These are phyloP conservation scores for Ogataea pini DNA, from an alignment of 805 yeast genomes.

Conservation along the genomic window DNA sequence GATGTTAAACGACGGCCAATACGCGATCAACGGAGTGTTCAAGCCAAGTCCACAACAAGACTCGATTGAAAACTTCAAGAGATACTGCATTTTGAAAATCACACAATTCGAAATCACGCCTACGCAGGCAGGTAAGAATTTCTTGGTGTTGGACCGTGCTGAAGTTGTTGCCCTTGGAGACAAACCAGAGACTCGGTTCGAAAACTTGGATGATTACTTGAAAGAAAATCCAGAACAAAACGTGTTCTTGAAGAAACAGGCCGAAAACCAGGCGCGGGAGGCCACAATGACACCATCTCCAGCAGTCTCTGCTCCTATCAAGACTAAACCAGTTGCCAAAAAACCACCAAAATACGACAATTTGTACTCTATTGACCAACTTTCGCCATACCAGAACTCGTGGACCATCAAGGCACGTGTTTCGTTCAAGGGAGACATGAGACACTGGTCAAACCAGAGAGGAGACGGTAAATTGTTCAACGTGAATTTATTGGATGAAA, in stretches of 20 bases:
- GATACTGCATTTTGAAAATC: constrained; percentile 27
- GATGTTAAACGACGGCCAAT: constrained; percentile 54
- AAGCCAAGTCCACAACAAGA: constrained; percentile 44
- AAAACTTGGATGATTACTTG: constrained; percentile 55
- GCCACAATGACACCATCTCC: constrained; percentile 21
- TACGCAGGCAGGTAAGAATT: constrained; percentile 30
- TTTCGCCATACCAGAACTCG: constrained; percentile 85
- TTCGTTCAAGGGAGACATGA: constrained; percentile 80
- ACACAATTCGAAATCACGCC: constrained; percentile 27
- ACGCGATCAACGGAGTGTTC: constrained; percentile 51
- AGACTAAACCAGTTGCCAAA: constrained; percentile 20
- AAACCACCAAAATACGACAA: constrained; percentile 36
- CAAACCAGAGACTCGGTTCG: constrained; percentile 27
- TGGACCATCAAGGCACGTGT: constrained; percentile 96
- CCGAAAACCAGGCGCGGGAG: constrained; percentile 11
- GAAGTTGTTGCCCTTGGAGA: constrained; percentile 38
- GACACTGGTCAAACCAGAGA: constrained; percentile 81
- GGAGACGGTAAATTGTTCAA: constrained; percentile 92
- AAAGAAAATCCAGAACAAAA: constrained; percentile 59
- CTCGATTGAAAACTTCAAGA: constrained; percentile 30
- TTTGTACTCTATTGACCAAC: constrained; percentile 75
- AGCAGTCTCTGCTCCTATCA: constrained; percentile 15
- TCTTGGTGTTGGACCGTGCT: constrained; percentile 31
- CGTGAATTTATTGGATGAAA: constrained; percentile 86
- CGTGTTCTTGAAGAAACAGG: constrained; percentile 19